Base-by-base conservation (phyloP, 371 early-diverging fungal genomes). In the Rhizopus sp. region DNA sequence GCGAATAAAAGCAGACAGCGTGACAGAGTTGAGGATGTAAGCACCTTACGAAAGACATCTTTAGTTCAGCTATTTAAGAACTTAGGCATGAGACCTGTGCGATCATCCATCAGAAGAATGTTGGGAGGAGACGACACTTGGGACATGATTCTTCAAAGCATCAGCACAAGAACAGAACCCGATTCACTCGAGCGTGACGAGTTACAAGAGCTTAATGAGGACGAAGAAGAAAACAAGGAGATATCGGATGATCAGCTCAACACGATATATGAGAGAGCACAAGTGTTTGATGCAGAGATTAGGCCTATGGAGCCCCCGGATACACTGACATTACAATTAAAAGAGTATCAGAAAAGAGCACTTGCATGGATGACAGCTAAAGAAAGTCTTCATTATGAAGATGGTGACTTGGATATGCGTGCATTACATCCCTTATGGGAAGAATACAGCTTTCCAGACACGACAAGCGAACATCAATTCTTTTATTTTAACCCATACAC, bases 401-500 rank as follows among this genome's bases (percentile, higher is more conserved):
- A 72, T 37, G 64, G 61, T 0, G 76, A 70, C 9, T 48, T 63
- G 8, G 69, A 73, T 32, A 72, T 72, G 56, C 62, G 75, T 15
- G 57, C 79, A 5, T 72, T 88, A 61, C 85, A 86, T 60, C 87
- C 86, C 9, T 64, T 86, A n/a, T 87, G 83, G 85, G 86, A 83
- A 55, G 81, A 77, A 46, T 85, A 82, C 57, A 60, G 56, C 4
- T 82, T 87, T 64, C 72, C 78, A 9, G 77, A 68, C 4, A 57
- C 58, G 3, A 62, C 39, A 16, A 23, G 54, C 12, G 59, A 68
- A 23, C 38, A 70, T 50, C 12, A 50, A 33, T 32, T 55, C 16
- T 86, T 86, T 51, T 89, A 85, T 62, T 70, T 86, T 23, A 87
- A 82, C 53, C 88, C 88, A 9, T 90, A 83, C 37, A 76, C 77